Evolutionary conservation across 1,284 basidiomycete species (phyloP), one percentile per base, ranked within the genome.

Genomic region (Cutaneotrichosporon dermatis): DNA sequence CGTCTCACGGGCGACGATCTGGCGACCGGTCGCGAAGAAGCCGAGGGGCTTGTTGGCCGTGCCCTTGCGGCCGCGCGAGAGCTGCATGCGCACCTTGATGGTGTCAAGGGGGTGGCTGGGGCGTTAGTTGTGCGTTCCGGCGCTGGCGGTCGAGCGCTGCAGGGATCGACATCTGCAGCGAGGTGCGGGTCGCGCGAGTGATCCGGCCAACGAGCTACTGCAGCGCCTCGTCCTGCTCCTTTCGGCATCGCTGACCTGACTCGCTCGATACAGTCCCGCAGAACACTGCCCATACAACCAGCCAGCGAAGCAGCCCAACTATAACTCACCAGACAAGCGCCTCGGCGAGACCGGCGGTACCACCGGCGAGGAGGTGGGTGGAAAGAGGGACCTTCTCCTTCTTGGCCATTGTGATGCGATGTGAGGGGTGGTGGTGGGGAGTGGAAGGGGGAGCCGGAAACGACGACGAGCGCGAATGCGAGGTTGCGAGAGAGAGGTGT

Each of bases 81-180:
- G 86, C 80, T 98, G 94, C 94, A 98, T 98, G 54, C 94, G 90
- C 67, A 94, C 94, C 83, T 97, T 97, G 83, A 97, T 97, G 36
- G 94, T 97, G 78, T 97, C 95, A 50, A 97, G 84, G 4, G 91
- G 78, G 70, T 79, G 77, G 64, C 77, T 79, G 51, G 13, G n/a
- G 49, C 25, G 25, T 25, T 25, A 25, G 25, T 25, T 25, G 25
- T 25, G 25, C 25, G 25, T 25, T 25, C 25, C 25, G 25, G 25
- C 25, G 25, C 25, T 25, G 25, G 25, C 25, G 25, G 25, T 25
- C 25, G 25, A 25, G 25, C 25, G 25, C 25, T 25, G 25, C 25
- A 25, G 25, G 25, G 25, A 25, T 25, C 25, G 25, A 25, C 25
- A 25, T 25, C 25, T 25, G 25, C 25, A 25, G 25, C 25, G 25